phyloP scores from a whole-genome alignment of 768 basidiomycete species.

The Boletus vinaceobasis region DNA sequence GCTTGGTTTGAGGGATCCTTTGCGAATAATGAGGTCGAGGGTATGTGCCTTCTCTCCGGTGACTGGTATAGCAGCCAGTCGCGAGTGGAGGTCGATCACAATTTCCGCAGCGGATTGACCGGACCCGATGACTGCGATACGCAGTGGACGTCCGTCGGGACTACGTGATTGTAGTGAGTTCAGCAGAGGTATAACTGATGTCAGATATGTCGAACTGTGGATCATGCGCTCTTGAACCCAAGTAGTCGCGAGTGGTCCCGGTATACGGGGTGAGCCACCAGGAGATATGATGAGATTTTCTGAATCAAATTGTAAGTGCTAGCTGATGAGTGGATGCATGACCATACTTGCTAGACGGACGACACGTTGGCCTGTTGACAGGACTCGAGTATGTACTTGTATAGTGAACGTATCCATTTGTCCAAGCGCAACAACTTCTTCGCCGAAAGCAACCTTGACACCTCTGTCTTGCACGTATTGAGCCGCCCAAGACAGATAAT shows the following conservation, averaged over 20 bases:
- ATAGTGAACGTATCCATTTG: constrained; percentile 35
- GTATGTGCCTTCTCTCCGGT: constrained; percentile 30
- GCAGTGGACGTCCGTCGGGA: constrained; percentile 27
- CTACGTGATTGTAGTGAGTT: constrained; percentile 19
- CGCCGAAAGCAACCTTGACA: constrained; percentile 42
- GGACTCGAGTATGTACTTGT: constrained; percentile 35
- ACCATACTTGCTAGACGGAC: constrained; percentile 40
- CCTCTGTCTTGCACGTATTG: constrained; percentile 41
- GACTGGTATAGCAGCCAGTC: constrained; percentile 34
- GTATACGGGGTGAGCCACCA: constrained; percentile 46
- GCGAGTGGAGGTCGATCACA: constrained; percentile 41
- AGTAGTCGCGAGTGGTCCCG: constrained; percentile 33
- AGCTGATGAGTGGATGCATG: not conserved
- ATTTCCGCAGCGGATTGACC: constrained; percentile 50
- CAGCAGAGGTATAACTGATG: constrained; percentile 37
- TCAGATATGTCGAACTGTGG: constrained; percentile 44
- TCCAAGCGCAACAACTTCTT: constrained; percentile 42
- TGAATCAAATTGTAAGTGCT: constrained; percentile 10
- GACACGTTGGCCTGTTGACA: constrained; percentile 34
- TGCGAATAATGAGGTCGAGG: constrained; percentile 50
- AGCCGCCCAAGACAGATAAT: constrained; percentile 54
- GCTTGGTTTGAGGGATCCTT: constrained; percentile 48
- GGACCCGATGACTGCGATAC: constrained; percentile 45
- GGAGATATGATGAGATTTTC: constrained; percentile 52
- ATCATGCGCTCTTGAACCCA: constrained; percentile 35